Conservation (phyloP, 176 grass and related monocot species). For the Oropetium thomaeum region DNA sequence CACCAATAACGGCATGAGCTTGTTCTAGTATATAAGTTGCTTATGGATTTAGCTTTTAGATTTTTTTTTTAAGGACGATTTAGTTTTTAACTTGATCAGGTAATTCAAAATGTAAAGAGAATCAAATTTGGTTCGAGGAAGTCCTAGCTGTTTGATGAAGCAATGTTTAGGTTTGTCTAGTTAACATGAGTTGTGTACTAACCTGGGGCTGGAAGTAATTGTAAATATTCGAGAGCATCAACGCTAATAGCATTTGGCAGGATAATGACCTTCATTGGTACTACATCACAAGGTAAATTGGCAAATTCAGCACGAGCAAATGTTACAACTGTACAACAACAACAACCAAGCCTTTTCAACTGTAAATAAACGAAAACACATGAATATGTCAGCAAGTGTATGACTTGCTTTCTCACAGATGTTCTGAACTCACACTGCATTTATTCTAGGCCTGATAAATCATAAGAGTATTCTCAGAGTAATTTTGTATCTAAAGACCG, state of each 20-base stretch:
- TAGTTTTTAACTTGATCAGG: background rate
- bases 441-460: background rate
- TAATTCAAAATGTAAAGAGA: conserved; percentile 20
- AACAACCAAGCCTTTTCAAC: no score
- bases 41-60: conserved; percentile 7
- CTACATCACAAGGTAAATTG: background rate
- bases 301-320: background rate
- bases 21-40: conserved; percentile 1
- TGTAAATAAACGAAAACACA: background rate
- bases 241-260: conserved; percentile 1
- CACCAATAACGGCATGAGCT: conserved; percentile 35
- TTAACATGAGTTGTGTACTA: conserved; percentile 1
- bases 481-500: conserved; percentile 10
- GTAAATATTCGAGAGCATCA: conserved; percentile 23
- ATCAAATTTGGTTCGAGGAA: conserved; percentile 12
- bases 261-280: conserved; percentile 1
- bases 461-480: background rate
- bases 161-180: conserved; percentile 19
- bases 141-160: conserved; percentile 18
- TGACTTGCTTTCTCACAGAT: background rate
- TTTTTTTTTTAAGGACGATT: no score
- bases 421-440: background rate
- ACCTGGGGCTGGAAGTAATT: conserved; percentile 13
- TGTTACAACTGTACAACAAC: background rate
- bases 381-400: background rate